Conservation (phyloP, 305 asterid genomes). For the Fraxinus sp. region DNA sequence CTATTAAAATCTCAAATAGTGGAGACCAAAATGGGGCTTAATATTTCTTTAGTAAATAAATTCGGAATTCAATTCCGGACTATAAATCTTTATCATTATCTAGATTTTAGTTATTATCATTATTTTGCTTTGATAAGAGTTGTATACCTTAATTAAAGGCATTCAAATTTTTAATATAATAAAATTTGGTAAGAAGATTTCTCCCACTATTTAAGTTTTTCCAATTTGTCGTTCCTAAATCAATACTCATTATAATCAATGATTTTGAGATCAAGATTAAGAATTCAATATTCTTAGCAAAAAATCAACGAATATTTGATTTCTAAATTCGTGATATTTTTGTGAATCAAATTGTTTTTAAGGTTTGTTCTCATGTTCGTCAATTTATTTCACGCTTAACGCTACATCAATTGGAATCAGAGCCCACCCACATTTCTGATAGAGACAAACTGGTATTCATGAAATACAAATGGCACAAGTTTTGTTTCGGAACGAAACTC, state of each 20-base stretch:
- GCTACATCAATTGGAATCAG: neutral
- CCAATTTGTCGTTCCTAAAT: neutral
- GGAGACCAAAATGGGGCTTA: no score
- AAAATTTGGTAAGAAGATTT: no score
- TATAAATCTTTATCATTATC: no score
- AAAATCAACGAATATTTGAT: neutral
- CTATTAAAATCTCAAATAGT: no score
- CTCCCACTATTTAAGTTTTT: no score
- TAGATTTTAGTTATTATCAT: neutral
- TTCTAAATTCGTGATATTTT: neutral
- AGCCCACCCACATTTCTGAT: neutral
- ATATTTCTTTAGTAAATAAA: no score
- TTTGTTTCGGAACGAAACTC: no score
- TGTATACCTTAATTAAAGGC: neutral
- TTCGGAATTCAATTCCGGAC: no score
- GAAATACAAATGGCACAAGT: neutral
- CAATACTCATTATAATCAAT: neutral
- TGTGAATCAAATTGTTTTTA: no score
- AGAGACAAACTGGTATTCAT: neutral
- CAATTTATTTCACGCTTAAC: neutral
- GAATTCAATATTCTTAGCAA: neutral
- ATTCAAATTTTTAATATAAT: no score
- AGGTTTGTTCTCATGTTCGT: neutral
- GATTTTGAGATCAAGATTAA: neutral
- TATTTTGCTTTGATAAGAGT: no score